Evolutionary conservation across 164 flowering plant species (phyloP), one percentile per base, ranked within the genome.

Genomic region (Dillenia suffruticosa): DNA sequence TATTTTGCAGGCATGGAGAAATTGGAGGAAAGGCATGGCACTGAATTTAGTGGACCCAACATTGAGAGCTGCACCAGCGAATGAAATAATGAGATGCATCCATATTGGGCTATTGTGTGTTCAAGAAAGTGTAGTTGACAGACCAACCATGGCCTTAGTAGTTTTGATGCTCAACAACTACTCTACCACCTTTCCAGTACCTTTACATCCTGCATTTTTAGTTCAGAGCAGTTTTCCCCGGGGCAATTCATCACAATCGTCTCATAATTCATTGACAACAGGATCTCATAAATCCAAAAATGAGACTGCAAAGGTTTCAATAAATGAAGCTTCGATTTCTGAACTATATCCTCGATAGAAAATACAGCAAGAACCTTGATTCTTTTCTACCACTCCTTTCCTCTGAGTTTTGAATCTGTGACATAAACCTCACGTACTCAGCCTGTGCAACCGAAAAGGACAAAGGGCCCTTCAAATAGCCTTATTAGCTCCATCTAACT

Each of bases 101-200:
- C 62, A 48, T 17, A 48, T 50, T 13, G 61, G 61, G 8, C 10
- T 57, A 49, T 8, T 44, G 43, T 61, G 86, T 46, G 81, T 76
- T 22, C 81, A 80, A 63, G 76, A 81, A 68, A 63, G 68, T 55
- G 63, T 46, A 2, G 68, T 51, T 0, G 54, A 56, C 1, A 68
- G 86, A 61, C 90, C 87, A 15, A 75, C 70, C 16, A 81, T 85
- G 84, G 72, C 73, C 1, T 22, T 66, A 16, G 68, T 82, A 3
- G 63, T 63, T 47, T 58, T 74, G 5, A 77, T 81, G 85, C 81
- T 84, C 49, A 68, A 49, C 19, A 76, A 72, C 65, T 49, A 16
- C 59, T 76, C 82, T 1, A 3, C 58, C 15, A 53, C 72, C 9
- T 70, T 81, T 1, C 57, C 75, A 19, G 14, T 57, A 9, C 90